These are phyloP conservation scores for Ramularia endophylla DNA, from an alignment of 2,329 filamentous ascomycete genomes.

Conservation along the genomic window DNA sequence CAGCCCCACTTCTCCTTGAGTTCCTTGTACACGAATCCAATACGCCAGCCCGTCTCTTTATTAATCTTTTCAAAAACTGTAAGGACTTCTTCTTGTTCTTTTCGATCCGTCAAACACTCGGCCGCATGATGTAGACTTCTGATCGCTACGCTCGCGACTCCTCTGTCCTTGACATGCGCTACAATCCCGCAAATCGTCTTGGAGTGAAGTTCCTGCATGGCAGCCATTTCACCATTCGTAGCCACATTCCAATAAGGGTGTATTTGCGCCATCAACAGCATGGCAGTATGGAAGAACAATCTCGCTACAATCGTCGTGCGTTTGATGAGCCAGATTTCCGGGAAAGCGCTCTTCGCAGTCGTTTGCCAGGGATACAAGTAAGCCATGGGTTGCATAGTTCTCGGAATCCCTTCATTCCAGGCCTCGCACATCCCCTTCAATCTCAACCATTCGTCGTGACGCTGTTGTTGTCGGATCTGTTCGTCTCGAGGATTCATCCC, in stretches of 20 bases:
- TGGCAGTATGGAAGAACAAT: slow-evolving; percentile 82
- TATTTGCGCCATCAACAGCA: slow-evolving; percentile 72
- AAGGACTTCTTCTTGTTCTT: slow-evolving; percentile 76
- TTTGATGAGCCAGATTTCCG: slow-evolving; percentile 84
- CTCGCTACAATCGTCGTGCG: slow-evolving; percentile 73
- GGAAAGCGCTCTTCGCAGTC: slow-evolving; percentile 67
- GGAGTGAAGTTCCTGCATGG: slow-evolving; percentile 66
- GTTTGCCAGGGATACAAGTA: slow-evolving; percentile 66
- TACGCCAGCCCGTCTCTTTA: slow-evolving; percentile 70
- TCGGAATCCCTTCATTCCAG: slow-evolving; percentile 73
- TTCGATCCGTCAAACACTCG: slow-evolving; percentile 59
- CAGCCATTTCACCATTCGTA: slow-evolving; percentile 61
- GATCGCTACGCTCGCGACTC: slow-evolving; percentile 71
- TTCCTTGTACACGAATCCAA: slow-evolving; percentile 64
- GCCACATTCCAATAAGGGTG: slow-evolving; percentile 59
- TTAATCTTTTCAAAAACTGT: slow-evolving; percentile 69
- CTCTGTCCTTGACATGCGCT: slow-evolving; percentile 74
- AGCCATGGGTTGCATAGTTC: slow-evolving; percentile 81
- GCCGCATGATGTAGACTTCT: slow-evolving; percentile 74
- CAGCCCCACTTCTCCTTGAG: slow-evolving; percentile 75
- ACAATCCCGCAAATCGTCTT: slow-evolving; percentile 85
- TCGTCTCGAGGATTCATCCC: slow-evolving; percentile 53
- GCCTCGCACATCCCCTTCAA: slow-evolving; percentile 76
- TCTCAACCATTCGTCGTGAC: slow-evolving; percentile 69
- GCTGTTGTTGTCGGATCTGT: slow-evolving; percentile 57